Evolutionary conservation across 768 basidiomycete species (phyloP), one percentile per base, ranked within the genome.

Genomic region (Russula lepida): DNA sequence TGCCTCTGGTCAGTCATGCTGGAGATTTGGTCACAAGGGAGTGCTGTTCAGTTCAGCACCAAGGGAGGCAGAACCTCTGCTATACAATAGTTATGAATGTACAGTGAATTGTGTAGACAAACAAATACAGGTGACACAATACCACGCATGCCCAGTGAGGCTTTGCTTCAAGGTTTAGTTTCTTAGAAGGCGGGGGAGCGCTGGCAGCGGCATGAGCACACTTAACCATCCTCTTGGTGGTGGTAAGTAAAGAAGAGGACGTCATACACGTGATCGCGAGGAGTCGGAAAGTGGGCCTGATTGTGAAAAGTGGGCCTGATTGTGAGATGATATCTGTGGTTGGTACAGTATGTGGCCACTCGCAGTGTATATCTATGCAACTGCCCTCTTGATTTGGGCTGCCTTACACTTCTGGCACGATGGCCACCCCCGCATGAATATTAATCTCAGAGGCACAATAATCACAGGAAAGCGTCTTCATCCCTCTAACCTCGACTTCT

Each of bases 131-230:
- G n/a, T n/a, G n/a, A n/a, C n/a, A n/a, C n/a, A n/a, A n/a, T n/a
- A n/a, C n/a, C n/a, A n/a, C n/a, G n/a, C n/a, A n/a, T n/a, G n/a
- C n/a, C n/a, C n/a, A n/a, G n/a, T n/a, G n/a, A n/a, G n/a, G n/a
- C n/a, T n/a, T n/a, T n/a, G n/a, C n/a, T n/a, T n/a, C n/a, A 4
- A 66, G 54, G 46, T 71, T 76, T n/a, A 68, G 62, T 58, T 72
- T 77, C 68, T 84, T 84, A 46, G 71, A 60, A 21, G 69, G 57
- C 32, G 63, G 30, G 6, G 32, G 15, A 19, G 48, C 32, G 48
- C 27, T 12, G 9, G 53, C 35, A 27, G 21, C 13, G 41, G 32
- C 8, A 33, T 25, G 15, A 39, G 65, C 1, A 39, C 63, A 63
- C 39, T 66, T 66, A n/a, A 15, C 8, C 19, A 43, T 43, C n/a